phyloP scores from a whole-genome alignment of 2,329 filamentous ascomycete species.

The Pseudogymnoascus sp. region DNA sequence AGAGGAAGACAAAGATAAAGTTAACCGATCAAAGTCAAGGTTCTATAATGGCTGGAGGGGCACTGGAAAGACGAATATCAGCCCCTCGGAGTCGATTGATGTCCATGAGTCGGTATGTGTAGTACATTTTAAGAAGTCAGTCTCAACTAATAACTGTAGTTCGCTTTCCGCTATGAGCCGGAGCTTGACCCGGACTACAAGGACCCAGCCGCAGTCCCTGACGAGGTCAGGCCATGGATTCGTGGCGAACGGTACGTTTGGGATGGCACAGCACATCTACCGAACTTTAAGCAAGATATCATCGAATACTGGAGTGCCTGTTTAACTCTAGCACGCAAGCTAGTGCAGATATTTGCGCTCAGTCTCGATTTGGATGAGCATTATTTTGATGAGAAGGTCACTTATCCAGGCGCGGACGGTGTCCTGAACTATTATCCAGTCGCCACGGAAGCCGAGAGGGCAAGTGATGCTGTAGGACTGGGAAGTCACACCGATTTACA shows the following conservation, averaged over 20 bases:
- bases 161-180: conserved; percentile 43
- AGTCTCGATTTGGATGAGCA: conserved; percentile 44
- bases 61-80: conserved; percentile 37
- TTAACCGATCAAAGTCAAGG: conserved; percentile 27
- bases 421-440: conserved; percentile 39
- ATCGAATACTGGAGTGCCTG: conserved; percentile 40
- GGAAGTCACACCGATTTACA: conserved; percentile 41
- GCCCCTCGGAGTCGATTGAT: conserved; percentile 41
- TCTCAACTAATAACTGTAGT: conserved; percentile 10
- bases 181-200: conserved; percentile 39
- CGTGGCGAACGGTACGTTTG: conserved; percentile 44
- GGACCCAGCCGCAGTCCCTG: conserved; percentile 34
- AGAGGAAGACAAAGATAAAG: conserved; percentile 34
- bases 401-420: conserved; percentile 38
- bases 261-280: conserved; percentile 40
- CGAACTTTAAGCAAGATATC: conserved; percentile 38
- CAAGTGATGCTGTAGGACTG: conserved; percentile 31
- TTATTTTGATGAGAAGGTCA: conserved; percentile 46
- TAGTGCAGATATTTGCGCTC: conserved; percentile 46
- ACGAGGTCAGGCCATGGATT: conserved; percentile 34
- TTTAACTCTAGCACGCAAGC: conserved; percentile 40
- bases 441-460: conserved; percentile 26
- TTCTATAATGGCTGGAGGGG: conserved; percentile 40
- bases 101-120: conserved; percentile 40
- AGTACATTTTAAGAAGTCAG: not conserved